Evolutionary conservation across 768 basidiomycete species (phyloP), one percentile per base, ranked within the genome.

Genomic region (Lentinula sp.): DNA sequence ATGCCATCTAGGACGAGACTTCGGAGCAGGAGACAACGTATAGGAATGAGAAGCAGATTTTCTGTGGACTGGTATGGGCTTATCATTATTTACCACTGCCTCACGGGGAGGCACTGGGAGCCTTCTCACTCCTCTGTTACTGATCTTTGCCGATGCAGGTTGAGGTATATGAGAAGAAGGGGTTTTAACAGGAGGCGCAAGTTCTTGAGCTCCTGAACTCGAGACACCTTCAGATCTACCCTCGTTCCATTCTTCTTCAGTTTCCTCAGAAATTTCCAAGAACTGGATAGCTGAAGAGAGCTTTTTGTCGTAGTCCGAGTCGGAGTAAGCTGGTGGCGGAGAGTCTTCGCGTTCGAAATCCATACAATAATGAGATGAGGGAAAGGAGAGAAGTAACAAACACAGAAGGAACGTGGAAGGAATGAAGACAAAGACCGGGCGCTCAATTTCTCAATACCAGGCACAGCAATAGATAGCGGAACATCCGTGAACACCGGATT

Each of bases 311-410:
- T 49, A 59, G 16, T 59, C 32, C 6, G 32, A 45, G 13, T 59
- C 57, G 6, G 57, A 59, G 37, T 59, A 59, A 12, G 57, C 57
- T 59, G 57, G 57, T 8, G 57, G 57, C 3, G 57, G 57, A 35
- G 57, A 49, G 33, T 45, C 37, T 46, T 46, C 45, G 55, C 55
- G 41, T 13, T 20, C 15, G 28, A 56, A 56, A 43, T 56, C 55
- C 55, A 56, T 56, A 28, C 32, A 39, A 54, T 41, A 18, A 36
- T 6, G 20, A 6, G 12, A 6, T 32, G n/a, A 39, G 53, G 18
- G 53, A 41, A 37, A 36, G 37, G 32, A 54, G 20, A 20, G 35
- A 41, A 18, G 35, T 23, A 18, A 8, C 8, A 54, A 0, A 23
- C 53, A n/a, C 6, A 39, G 35, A 54, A 12, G 13, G 32, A 36